These are phyloP conservation scores for Diaporthe batatas DNA, from an alignment of 2,329 filamentous ascomycete genomes.

Conservation along the genomic window DNA sequence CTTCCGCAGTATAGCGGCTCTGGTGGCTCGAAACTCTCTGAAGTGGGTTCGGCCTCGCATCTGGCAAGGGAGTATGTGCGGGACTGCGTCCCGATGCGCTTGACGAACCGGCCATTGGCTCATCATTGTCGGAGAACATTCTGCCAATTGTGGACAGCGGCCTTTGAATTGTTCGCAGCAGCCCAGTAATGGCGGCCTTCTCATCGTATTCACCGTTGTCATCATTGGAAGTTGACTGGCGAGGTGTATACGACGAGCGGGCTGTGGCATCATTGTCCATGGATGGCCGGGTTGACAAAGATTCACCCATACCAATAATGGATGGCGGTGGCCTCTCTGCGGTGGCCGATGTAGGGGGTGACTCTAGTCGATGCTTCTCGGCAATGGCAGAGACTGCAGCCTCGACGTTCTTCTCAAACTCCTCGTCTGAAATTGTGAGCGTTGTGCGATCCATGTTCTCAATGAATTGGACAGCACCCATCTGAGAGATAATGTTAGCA, in stretches of 20 bases:
- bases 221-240: slow-evolving; percentile 68
- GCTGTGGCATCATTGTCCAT: slow-evolving; percentile 55
- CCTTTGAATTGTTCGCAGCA: slow-evolving; percentile 90
- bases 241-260: slow-evolving; percentile 56
- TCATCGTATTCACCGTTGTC: slow-evolving; percentile 72
- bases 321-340: slow-evolving; percentile 58
- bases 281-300: slow-evolving; percentile 62
- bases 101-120: slow-evolving; percentile 54
- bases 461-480: slow-evolving; percentile 96
- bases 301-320: slow-evolving; percentile 55
- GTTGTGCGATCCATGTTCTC: slow-evolving; percentile 96
- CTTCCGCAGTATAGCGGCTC: slow-evolving; percentile 76
- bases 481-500: slow-evolving; percentile 58
- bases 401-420: slow-evolving; percentile 97
- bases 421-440: slow-evolving; percentile 91
- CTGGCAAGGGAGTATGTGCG: slow-evolving; percentile 50
- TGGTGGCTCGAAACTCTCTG: slow-evolving; percentile 54
- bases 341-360: slow-evolving; percentile 59
- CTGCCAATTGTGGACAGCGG: slow-evolving; percentile 92
- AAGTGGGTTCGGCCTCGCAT: slow-evolving; percentile 37
- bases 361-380: slow-evolving; percentile 79
- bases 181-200: slow-evolving; percentile 83
- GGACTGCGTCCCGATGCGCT: slow-evolving; percentile 55
- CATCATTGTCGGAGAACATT: slow-evolving; percentile 81
- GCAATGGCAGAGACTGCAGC: slow-evolving; percentile 95